These are phyloP conservation scores for Graphilbum ipis-grandicollis DNA, from an alignment of 2,329 filamentous ascomycete genomes.

Conservation along the genomic window DNA sequence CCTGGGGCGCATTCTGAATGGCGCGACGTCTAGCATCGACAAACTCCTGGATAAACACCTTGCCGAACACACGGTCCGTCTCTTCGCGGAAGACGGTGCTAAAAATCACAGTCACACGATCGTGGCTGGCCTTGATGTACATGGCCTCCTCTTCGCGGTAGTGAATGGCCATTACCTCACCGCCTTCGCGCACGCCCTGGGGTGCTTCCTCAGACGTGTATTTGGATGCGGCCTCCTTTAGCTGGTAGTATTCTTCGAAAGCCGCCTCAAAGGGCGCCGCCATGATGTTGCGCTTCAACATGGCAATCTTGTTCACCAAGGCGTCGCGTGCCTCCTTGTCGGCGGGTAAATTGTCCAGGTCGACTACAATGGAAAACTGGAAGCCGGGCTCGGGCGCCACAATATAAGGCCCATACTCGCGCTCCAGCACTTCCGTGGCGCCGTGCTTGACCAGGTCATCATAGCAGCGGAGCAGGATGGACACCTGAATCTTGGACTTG, in stretches of 20 bases:
- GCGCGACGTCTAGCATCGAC: conserved; percentile 88
- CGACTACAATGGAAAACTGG: conserved; percentile 85
- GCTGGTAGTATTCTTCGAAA: conserved; percentile 76
- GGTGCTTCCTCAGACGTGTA: conserved; percentile 91
- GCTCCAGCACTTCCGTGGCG: conserved; percentile 74
- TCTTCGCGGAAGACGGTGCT: conserved; percentile 96
- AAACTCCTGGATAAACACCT: conserved; percentile 97
- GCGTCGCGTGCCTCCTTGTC: conserved; percentile 70
- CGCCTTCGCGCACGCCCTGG: conserved; percentile 75
- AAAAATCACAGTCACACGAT: conserved; percentile 97
- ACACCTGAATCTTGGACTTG: conserved; percentile 89
- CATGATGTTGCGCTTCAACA: conserved; percentile 97
- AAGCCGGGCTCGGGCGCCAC: conserved; percentile 77
- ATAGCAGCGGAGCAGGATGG: conserved; percentile 89
- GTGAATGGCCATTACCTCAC: conserved; percentile 87
- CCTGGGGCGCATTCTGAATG: conserved; percentile 96
- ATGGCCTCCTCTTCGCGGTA: conserved; percentile 98
- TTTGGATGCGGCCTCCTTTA: conserved; percentile 77
- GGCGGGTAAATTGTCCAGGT: conserved; percentile 71
- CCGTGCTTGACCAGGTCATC: conserved; percentile 84
- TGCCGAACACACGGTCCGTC: conserved; percentile 92
- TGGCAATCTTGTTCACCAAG: conserved; percentile 68
- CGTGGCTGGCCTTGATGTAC: conserved; percentile 91
- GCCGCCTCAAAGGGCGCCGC: conserved; percentile 95
- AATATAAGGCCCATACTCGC: conserved; percentile 90